These are phyloP conservation scores for Agaricus sinodeliciosus DNA, from an alignment of 768 basidiomycete genomes.

Conservation along the genomic window DNA sequence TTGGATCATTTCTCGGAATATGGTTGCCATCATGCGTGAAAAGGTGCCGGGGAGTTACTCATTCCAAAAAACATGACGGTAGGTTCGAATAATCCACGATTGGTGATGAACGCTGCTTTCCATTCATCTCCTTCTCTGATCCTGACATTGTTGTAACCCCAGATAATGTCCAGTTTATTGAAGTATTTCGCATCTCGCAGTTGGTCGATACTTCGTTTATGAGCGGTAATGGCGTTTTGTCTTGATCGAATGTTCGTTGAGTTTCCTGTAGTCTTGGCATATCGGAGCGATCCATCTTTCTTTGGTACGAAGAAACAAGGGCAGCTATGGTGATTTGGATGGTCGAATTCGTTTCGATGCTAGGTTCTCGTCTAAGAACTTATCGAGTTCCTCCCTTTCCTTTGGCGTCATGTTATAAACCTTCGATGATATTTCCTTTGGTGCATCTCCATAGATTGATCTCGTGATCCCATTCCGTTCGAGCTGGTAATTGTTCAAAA, in stretches of 20 bases:
- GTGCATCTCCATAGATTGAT: no score
- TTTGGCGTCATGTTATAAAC: no score
- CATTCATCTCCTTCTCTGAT: slow-evolving; percentile 34
- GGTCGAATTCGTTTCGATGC: slow-evolving; percentile 21
- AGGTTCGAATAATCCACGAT: slow-evolving; percentile 28
- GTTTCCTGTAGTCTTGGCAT: slow-evolving; percentile 23
- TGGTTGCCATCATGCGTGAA: slow-evolving; percentile 4
- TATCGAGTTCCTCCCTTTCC: no score
- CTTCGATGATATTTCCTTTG: no score
- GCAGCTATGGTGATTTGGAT: slow-evolving; percentile 17
- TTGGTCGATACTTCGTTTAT: slow-evolving; percentile 9
- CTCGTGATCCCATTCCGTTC: no score
- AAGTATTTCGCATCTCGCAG: not conserved
- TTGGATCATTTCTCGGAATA: not conserved
- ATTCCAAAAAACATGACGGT: slow-evolving; percentile 14
- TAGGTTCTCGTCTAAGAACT: slow-evolving; percentile 19
- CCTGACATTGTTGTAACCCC: slow-evolving; percentile 26
- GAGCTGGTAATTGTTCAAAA: no score
- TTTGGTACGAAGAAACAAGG: slow-evolving; percentile 18
- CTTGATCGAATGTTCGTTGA: slow-evolving; percentile 26
- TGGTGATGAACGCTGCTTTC: slow-evolving; percentile 25
- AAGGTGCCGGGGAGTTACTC: not conserved
- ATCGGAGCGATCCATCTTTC: slow-evolving; percentile 15
- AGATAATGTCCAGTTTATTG: slow-evolving; percentile 7
- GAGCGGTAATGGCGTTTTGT: slow-evolving; percentile 27